Percentiles rank a stretch among this genome's conserved stretches.
phyloP scores from a whole-genome alignment of 805 yeast species.

The Hanseniaspora pseudoguilliermondii region DNA sequence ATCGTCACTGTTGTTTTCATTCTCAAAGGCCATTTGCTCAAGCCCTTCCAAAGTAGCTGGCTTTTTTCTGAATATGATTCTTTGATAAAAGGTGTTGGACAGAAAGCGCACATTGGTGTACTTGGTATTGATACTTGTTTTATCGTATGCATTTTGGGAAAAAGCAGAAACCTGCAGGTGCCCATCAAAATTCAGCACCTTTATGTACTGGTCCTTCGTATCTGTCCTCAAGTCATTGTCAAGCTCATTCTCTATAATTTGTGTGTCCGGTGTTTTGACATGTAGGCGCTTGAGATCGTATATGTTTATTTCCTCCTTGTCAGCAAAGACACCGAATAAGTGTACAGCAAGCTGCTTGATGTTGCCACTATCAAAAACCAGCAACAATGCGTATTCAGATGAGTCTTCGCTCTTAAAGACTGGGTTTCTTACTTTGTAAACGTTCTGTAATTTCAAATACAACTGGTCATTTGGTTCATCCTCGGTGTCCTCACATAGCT shows the following conservation, averaged over 20 bases:
- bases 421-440: background rate
- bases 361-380: background rate
- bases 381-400: background rate
- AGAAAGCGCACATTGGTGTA: background rate
- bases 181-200: background rate
- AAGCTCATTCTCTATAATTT: background rate
- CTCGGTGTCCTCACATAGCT: conserved; percentile 31
- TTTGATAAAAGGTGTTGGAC: background rate
- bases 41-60: background rate
- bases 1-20: background rate
- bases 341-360: background rate
- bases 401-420: background rate
- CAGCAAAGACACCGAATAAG: background rate
- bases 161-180: background rate
- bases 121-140: background rate
- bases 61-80: background rate
- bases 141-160: background rate
- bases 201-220: background rate
- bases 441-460: background rate
- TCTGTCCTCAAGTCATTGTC: background rate
- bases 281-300: background rate
- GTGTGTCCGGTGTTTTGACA: background rate
- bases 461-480: conserved; percentile 19
- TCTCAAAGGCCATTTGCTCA: background rate
- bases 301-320: background rate